Evolutionary conservation across 208 protist species (phyloP), one percentile per base, ranked within the genome.

Genomic region (Wallacemonas sp.): DNA sequence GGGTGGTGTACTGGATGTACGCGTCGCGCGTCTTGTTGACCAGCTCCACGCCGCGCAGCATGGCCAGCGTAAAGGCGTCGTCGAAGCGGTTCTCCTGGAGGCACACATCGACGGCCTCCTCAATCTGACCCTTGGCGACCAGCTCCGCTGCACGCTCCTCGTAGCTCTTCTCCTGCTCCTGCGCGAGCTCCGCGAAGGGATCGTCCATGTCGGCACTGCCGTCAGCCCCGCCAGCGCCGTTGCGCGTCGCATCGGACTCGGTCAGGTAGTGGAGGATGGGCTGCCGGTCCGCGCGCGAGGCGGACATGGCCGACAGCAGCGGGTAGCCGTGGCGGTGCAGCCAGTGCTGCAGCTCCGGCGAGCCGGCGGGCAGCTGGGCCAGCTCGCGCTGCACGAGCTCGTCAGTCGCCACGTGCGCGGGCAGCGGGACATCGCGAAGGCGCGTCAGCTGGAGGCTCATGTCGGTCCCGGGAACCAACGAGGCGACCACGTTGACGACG

Each of bases 61-160:
- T 81, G 32, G 89, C 86, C 36, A 95, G 59, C 1, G 84, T 76
- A 61, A 89, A 95, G 45, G 89, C 89, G 70, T 95, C 89, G 31
- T 76, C 84, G 76, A 84, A 95, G 57, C 61, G 73, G 44, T 67
- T 38, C 48, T 79, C 70, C 26, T 80, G 72, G 33, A 95, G 71
- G 74, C 89, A 95, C 23, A 89, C 67, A 52, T 91, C 77, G 54
- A 92, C 84, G 46, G 86, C 86, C 70, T 86, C 82, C 61, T 80
- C 72, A 44, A 93, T 82, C 38, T 77, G 73, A 31, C 86, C 84
- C n/a, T 62, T 77, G 41, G 70, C 81, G 39, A 95, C 77, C n/a
- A 77, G 63, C 57, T 84, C 72, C 29, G 86, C 66, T 25, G 76
- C 76, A 46, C 82, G 69, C 59, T 92, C 85, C 63, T 91, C 85